Conservation (phyloP, 768 basidiomycete species). For the Lepiota brunneoincarnata region DNA sequence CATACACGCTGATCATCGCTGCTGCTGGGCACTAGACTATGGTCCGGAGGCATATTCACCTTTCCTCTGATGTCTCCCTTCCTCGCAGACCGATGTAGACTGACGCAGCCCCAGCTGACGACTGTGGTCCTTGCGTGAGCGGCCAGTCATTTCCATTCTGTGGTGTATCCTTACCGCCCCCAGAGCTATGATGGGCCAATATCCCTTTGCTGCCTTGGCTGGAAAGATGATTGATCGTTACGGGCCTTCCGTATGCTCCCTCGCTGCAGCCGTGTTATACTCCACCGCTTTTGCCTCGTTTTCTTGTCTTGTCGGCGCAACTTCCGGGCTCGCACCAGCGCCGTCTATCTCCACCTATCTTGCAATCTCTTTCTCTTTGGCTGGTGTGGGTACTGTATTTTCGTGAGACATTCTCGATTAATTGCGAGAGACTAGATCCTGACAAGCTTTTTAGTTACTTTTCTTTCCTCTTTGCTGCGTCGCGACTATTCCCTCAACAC, state of each 20-base stretch:
- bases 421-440: background rate
- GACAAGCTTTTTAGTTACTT: conserved; percentile 47
- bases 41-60: conserved; percentile 76
- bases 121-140: conserved; percentile 75
- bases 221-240: conserved; percentile 66
- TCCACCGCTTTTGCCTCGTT: conserved; percentile 60
- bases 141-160: background rate
- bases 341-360: conserved; percentile 44
- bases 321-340: conserved; percentile 36
- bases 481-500: conserved; percentile 63
- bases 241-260: conserved; percentile 68
- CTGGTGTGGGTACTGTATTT: conserved; percentile 67
- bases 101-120: conserved; percentile 76
- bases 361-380: conserved; percentile 56
- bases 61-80: conserved; percentile 74
- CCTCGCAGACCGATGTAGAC: conserved; percentile 53
- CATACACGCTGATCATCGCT: background rate
- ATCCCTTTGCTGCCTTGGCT: conserved; percentile 68
- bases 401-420: conserved; percentile 50
- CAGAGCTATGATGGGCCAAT: conserved; percentile 84
- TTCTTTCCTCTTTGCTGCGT: conserved; percentile 72
- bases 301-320: conserved; percentile 47
- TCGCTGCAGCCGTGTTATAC: conserved; percentile 59
- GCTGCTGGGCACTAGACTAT: conserved; percentile 44
- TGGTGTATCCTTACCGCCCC: background rate